Evolutionary conservation across 2,329 filamentous ascomycete genomes (phyloP).

Genomic region (Aspergillus niger): DNA sequence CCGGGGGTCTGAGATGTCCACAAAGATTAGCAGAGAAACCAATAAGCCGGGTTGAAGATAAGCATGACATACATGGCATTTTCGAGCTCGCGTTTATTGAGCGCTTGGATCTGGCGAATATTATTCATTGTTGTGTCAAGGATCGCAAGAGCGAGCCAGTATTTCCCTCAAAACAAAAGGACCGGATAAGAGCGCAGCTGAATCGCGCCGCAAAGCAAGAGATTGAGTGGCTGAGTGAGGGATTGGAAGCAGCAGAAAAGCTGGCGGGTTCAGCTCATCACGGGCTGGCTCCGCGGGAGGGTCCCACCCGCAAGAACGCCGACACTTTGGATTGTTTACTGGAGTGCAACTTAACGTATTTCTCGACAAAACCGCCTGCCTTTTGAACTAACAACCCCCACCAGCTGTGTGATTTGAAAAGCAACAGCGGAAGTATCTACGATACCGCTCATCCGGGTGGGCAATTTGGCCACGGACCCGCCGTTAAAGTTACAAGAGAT

Average conservation of each 20-base stretch:
- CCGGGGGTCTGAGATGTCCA: constrained; percentile 62
- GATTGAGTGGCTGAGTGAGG: neutral
- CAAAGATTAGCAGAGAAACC: constrained; percentile 13
- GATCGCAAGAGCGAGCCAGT: neutral
- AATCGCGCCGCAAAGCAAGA: neutral
- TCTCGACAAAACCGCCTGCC: neutral
- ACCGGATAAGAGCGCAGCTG: neutral
- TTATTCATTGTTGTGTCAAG: constrained; percentile 70
- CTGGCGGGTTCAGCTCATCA: constrained; percentile 13
- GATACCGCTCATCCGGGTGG: constrained; percentile 1
- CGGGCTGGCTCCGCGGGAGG: constrained; percentile 23
- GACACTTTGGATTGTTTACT: constrained; percentile 14
- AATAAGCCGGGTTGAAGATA: neutral
- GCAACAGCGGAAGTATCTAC: neutral
- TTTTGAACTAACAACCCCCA: neutral
- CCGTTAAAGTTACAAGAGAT: constrained; percentile 2
- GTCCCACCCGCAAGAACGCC: constrained; percentile 20
- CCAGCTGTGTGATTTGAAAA: neutral
- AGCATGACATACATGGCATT: constrained; percentile 68
- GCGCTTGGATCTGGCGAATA: constrained; percentile 85
- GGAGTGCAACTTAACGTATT: neutral
- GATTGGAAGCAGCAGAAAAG: constrained; percentile 10
- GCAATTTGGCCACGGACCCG: neutral
- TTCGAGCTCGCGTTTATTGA: constrained; percentile 94
- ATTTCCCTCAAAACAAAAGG: neutral